phyloP scores from a whole-genome alignment of 441 rosid species.

The Daphne laureola region DNA sequence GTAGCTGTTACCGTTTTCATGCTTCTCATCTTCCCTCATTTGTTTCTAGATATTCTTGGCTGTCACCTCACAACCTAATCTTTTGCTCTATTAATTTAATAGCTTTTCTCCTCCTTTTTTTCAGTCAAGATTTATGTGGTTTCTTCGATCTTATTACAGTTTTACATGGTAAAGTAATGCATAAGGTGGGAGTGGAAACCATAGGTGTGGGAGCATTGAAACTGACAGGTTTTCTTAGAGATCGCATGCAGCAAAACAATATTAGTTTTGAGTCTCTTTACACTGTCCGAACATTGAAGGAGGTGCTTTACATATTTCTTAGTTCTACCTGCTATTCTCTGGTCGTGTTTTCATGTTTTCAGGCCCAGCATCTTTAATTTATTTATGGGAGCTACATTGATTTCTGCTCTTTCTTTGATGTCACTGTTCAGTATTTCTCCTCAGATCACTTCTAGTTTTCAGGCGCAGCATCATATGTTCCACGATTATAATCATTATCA shows the following conservation, averaged over 20 bases:
- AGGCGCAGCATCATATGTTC: too few relatives aligned
- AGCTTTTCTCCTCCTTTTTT: not conserved
- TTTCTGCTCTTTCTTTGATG: too few relatives aligned
- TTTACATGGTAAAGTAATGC: conserved; percentile 85
- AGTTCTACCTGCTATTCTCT: too few relatives aligned
- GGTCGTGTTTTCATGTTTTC: too few relatives aligned
- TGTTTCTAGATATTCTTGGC: conserved; percentile 4
- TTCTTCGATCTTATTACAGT: conserved; percentile 34
- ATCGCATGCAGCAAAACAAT: conserved; percentile 70
- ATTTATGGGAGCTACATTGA: too few relatives aligned
- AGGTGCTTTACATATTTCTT: conserved; percentile 32
- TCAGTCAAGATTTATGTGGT: conserved; percentile 5
- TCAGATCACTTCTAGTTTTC: too few relatives aligned
- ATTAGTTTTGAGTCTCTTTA: conserved; percentile 59
- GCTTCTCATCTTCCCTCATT: conserved; percentile 2
- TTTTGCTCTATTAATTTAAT: not conserved
- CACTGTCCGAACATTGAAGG: conserved; percentile 80
- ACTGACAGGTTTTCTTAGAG: conserved; percentile 78
- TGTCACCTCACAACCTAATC: not conserved
- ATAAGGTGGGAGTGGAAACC: conserved; percentile 79
- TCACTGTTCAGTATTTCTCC: too few relatives aligned
- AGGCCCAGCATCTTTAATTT: too few relatives aligned
- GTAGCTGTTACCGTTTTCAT: not conserved
- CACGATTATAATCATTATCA: too few relatives aligned
- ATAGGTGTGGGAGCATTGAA: conserved; percentile 75